These are phyloP conservation scores for Colletotrichum sansevieriae DNA, from an alignment of 2,329 filamentous ascomycete genomes.

Conservation along the genomic window DNA sequence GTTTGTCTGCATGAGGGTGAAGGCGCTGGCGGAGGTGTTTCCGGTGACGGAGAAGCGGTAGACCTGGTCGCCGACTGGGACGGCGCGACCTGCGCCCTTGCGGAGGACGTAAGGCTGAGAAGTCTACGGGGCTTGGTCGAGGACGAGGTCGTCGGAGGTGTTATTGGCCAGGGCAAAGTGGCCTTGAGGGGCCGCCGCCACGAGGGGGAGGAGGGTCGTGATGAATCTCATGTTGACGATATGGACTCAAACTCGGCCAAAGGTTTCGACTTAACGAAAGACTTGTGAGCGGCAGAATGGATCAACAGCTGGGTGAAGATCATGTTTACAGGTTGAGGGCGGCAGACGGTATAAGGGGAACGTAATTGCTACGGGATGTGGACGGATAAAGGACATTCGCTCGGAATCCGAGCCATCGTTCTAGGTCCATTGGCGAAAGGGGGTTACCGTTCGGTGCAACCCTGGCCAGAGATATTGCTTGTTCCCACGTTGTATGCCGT, in stretches of 20 bases:
- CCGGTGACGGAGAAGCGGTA: conserved; percentile 55
- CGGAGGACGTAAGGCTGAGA: conserved; percentile 34
- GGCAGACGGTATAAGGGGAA: conserved; percentile 22
- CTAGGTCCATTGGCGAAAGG: conserved; percentile 6
- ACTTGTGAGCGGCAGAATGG: neutral
- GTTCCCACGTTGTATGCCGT: conserved; percentile 7
- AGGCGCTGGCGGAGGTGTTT: conserved; percentile 58
- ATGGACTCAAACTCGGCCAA: neutral
- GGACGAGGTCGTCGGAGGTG: conserved; percentile 19
- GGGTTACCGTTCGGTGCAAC: conserved; percentile 1
- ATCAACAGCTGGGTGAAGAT: neutral
- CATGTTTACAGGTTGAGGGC: neutral
- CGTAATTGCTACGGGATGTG: conserved; percentile 15
- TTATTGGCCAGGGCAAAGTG: conserved; percentile 19
- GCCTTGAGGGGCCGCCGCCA: conserved; percentile 27
- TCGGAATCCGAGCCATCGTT: conserved; percentile 30
- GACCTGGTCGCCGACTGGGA: conserved; percentile 27
- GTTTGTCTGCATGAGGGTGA: conserved; percentile 59
- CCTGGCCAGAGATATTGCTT: conserved; percentile 18
- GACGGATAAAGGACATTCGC: conserved; percentile 3
- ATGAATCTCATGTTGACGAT: conserved; percentile 26
- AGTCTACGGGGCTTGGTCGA: conserved; percentile 23
- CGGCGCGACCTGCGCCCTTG: conserved; percentile 31
- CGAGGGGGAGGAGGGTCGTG: conserved; percentile 34
- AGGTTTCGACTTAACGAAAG: neutral